Evolutionary conservation across 768 basidiomycete species (phyloP).

Genomic region (Amanita molliuscula): DNA sequence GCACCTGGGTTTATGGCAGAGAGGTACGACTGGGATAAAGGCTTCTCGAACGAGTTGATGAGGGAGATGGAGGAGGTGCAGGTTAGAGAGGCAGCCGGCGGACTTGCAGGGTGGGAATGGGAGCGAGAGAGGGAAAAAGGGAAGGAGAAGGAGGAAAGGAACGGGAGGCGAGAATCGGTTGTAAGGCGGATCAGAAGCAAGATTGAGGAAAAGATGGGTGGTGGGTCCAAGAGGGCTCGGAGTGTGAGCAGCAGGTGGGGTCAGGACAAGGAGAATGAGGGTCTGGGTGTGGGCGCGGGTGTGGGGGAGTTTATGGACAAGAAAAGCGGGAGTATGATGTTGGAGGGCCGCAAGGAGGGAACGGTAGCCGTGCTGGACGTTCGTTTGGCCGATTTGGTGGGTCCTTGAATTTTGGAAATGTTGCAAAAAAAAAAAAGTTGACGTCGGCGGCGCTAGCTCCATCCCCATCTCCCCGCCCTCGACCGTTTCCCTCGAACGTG

Average conservation of each 20-base stretch:
- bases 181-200: background rate
- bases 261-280: conserved; percentile 7
- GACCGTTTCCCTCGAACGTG: conserved; percentile 60
- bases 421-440: background rate
- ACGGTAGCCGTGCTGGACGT: conserved; percentile 43
- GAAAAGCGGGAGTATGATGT: conserved; percentile 35
- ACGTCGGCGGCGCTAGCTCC: conserved; percentile 38
- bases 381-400: conserved; percentile 50
- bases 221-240: background rate
- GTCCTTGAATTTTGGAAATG: conserved; percentile 16
- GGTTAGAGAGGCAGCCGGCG: background rate
- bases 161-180: background rate
- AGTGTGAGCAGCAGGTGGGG: background rate
- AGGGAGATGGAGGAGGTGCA: conserved; percentile 22
- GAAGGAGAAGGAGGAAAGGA: background rate
- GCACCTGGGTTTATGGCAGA: conserved; percentile 75
- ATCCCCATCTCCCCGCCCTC: conserved; percentile 63
- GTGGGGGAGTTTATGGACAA: conserved; percentile 41
- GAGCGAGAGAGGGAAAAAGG: conserved; percentile 3
- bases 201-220: conserved; percentile 3
- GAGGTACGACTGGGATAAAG: conserved; percentile 55
- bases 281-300: conserved; percentile 2
- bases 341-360: conserved; percentile 44
- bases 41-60: conserved; percentile 40
- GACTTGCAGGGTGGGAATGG: conserved; percentile 1